Conservation (phyloP, 192 early-diverging fungal species). For the Coemansia interrupta region DNA sequence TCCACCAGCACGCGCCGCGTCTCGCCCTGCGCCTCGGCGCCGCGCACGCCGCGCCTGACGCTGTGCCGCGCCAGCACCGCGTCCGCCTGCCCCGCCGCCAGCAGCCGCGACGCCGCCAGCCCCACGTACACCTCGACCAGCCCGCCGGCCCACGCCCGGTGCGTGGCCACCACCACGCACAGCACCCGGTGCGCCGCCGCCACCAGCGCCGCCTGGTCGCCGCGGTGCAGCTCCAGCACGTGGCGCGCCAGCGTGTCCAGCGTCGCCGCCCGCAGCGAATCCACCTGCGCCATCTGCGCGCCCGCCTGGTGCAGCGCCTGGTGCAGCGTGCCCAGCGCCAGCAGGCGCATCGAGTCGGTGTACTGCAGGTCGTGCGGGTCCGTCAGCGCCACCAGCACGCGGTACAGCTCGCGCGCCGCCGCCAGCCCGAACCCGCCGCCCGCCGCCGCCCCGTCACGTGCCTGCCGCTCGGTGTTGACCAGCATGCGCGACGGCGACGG, state of each 20-base stretch:
- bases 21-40: conserved; percentile 63
- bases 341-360: conserved; percentile 87
- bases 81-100: conserved; percentile 35
- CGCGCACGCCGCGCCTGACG: conserved; percentile 40
- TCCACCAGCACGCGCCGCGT: conserved; percentile 84
- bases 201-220: conserved; percentile 33
- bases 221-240: conserved; percentile 69
- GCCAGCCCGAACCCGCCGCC: conserved; percentile 62
- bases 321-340: conserved; percentile 85
- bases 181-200: conserved; percentile 51
- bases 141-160: conserved; percentile 33
- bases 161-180: conserved; percentile 51
- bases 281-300: conserved; percentile 62
- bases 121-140: conserved; percentile 53
- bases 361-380: conserved; percentile 89
- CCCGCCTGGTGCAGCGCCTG: conserved; percentile 86
- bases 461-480: conserved; percentile 19
- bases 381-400: conserved; percentile 84
- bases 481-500: conserved; percentile 36
- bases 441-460: neutral
- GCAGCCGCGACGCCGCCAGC: conserved; percentile 43
- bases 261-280: conserved; percentile 64
- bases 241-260: conserved; percentile 81
- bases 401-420: conserved; percentile 81
- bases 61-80: conserved; percentile 32